Evolutionary conservation across 768 basidiomycete species (phyloP), one percentile per base, ranked within the genome.

Genomic region (Filobasidium wieringae): DNA sequence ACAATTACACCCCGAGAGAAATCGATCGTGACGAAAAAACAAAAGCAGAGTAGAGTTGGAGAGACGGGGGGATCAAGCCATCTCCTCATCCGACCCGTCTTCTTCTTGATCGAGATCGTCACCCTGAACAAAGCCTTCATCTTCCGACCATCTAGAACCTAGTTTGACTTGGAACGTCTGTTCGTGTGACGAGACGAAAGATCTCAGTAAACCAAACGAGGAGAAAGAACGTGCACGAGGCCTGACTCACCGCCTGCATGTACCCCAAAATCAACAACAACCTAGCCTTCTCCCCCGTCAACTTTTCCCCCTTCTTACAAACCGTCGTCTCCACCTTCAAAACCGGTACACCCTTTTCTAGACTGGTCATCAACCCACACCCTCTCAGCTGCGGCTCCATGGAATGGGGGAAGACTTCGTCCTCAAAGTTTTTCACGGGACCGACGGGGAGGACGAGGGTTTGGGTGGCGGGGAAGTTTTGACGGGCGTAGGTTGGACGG

Each of bases 311-410:
- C 72, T 86, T 76, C 32, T 83, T 81, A 74, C 93, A 97, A 51
- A 99, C 76, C 53, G 80, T 80, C 71, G 96, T 90, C n/a, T 88
- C 79, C 45, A 76, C 79, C 55, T 81, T 80, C 45, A 97, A 76
- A 7, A 85, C 86, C 4, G 93, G 92, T 0, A 95, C 86, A 55
- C 95, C 95, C 66, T 81, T 82, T 57, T 85, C 81, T 79, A 99
- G 80, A 17, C 57, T 62, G 17, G 92, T 97, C 51, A 82, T 78
- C 31, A 99, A 76, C 7, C 95, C 95, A 33, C 97, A 80, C 72
- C 87, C 88, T 55, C 95, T 83, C 53, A 99, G 79, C 70, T 97
- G 93, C 22, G 92, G 91, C 62, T 99, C 95, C 77, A 97, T 90
- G 66, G 90, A 91, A 73, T 96, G 91, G 34, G 95, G 90, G 74